Percentiles rank a stretch among this genome's conserved stretches.
Conservation (phyloP, 2,329 filamentous ascomycete genomes). For the Mycogone perniciosa region DNA sequence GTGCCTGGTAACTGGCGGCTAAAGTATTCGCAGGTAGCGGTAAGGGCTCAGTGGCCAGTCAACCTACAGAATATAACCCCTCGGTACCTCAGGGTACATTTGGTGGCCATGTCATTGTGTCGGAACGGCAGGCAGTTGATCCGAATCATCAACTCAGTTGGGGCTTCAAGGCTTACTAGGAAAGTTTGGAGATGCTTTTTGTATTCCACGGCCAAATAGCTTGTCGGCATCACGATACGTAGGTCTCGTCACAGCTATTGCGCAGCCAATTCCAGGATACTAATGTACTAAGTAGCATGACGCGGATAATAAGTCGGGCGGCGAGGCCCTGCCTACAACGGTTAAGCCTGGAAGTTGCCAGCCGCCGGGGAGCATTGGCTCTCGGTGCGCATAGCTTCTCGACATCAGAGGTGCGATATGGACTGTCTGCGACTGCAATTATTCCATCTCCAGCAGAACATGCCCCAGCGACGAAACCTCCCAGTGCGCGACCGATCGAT, state of each 20-base stretch:
- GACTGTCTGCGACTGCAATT: slow-evolving; percentile 13
- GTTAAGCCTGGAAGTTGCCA: slow-evolving; percentile 6
- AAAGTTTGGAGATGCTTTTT: neutral
- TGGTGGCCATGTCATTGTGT: neutral
- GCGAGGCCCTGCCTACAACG: slow-evolving; percentile 18
- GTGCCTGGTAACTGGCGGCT: slow-evolving; percentile 8
- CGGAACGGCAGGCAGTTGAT: slow-evolving; percentile 14
- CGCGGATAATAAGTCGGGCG: slow-evolving; percentile 12
- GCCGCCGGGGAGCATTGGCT: slow-evolving; percentile 15
- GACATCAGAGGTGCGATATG: slow-evolving; percentile 20
- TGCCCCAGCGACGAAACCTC: slow-evolving; percentile 68
- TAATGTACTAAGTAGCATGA: slow-evolving; percentile 15
- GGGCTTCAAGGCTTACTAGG: neutral
- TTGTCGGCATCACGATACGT: neutral
- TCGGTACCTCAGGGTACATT: neutral
- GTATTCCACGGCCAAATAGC: neutral
- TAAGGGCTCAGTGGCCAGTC: neutral
- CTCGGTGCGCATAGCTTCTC: slow-evolving; percentile 22
- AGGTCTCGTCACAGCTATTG: neutral
- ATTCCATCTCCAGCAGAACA: slow-evolving; percentile 39
- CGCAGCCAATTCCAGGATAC: neutral
- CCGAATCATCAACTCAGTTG: slow-evolving; percentile 1
- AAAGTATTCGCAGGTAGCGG: slow-evolving; percentile 1
- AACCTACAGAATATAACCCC: neutral
- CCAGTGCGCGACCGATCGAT: slow-evolving; percentile 78